Base-by-base conservation (phyloP, 2,329 filamentous ascomycete genomes). In the Aureobasidium musti region DNA sequence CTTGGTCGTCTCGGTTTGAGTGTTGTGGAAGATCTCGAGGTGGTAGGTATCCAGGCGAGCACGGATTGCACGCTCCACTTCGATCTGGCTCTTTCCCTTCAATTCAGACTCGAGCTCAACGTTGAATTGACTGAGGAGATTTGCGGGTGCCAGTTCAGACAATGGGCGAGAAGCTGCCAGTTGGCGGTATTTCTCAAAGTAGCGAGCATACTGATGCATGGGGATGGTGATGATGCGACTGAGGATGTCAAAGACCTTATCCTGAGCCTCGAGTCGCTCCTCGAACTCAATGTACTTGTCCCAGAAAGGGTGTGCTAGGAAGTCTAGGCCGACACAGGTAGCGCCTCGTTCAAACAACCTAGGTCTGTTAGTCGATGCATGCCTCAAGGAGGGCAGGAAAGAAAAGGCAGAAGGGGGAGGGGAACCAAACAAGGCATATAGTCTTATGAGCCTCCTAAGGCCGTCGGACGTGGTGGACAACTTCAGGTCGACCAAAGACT, bases 281-380 rank as follows among this genome's bases (percentile, higher is more conserved):
- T 98, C 95, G 74, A 96, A 98, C 76, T 98, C 95, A 70, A 99
- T 87, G 75, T 97, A 99, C 79, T 97, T 98, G 78, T 99, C 95
- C 95, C 95, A 99, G 80, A 99, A 97, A 1, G 92, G 92, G 76
- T 97, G 92, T 2, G 93, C 90, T 35, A 97, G 84, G 75, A 97
- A 99, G 79, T 99, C 95, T 21, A 98, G 84, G 19, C 95, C 95
- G 47, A 97, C 92, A 73, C 86, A 89, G 35, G 85, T 85, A 33
- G 92, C 91, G 69, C 90, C 95, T 71, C 95, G 91, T 77, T 99
- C 94, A 75, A 98, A 98, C 10, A 98, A 85, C 72, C 95, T 99
- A 52, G 21, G 30, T 26, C 19, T 35, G 61, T 64, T 45, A 64
- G 61, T 21, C 47, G 17, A 64, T 64, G 61, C 61, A 54, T 54